Base-by-base conservation (phyloP, 352 stramenopile genomes). In the Pythium myriotylum region DNA sequence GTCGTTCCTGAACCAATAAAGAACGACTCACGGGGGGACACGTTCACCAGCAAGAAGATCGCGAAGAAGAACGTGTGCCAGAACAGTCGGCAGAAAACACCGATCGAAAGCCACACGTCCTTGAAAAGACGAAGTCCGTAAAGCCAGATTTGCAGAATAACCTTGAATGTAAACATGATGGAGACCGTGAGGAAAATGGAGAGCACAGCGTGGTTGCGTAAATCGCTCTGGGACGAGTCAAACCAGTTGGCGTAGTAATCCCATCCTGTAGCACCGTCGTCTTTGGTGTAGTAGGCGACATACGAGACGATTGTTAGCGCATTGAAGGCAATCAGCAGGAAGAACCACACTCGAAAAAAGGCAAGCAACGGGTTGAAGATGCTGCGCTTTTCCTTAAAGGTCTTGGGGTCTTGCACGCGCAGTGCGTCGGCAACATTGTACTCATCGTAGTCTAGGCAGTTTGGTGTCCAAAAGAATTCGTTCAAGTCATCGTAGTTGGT, bases 401-500 rank as follows among this genome's bases (percentile, higher is more conserved):
- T 92, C 79, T 96, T 96, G n/a, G 68, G 63, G 50, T 91, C 84
- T 26, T 78, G 68, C 27, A 86, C 71, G 20, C 71, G 66, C 33
- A 93, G 54, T 54, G 77, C 72, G n/a, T 81, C 60, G 0, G 84
- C 81, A 19, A 96, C 79, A 47, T 81, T 87, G 42, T 77, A 67
- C 50, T 90, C 81, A 45, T 92, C 77, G 45, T 83, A 86, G 9
- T 86, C 68, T 2, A 95, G 77, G 59, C 87, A 96, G 24, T 66
- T 50, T 0, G 41, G 12, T 1, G 64, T 86, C 87, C 87, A 96
- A 54, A 96, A 96, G 67, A 92, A 96, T 68, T 96, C 87, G 69
- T 96, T 96, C 19, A 96, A 67, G 37, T 96, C 87, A 62, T 96
- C 87, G 54, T 96, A 96, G 65, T 96, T 96, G 40, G 72, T 91